These are phyloP conservation scores for Deinandra increscens DNA, from an alignment of 129 eudicot species.

Conservation along the genomic window DNA sequence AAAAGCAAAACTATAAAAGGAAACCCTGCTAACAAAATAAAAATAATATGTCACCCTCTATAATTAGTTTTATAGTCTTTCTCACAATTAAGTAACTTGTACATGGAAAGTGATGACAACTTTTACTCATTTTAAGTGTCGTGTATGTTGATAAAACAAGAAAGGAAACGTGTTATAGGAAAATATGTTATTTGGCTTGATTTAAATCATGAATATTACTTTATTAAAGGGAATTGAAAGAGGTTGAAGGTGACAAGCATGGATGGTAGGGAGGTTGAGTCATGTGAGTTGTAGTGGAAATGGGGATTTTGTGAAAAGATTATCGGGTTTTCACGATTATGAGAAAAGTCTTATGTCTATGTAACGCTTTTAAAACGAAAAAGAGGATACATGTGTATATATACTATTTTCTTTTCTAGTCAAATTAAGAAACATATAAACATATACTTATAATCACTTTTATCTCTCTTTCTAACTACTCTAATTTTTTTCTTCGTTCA, in stretches of 20 bases:
- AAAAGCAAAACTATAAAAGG: neutral
- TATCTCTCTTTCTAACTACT: too few species aligned
- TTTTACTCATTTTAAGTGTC: neutral
- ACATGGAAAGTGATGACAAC: neutral
- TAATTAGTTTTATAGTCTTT: too few species aligned
- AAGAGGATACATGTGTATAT: too few species aligned
- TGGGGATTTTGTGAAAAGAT: neutral
- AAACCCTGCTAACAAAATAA: too few species aligned
- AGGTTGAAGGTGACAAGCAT: conserved; percentile 21
- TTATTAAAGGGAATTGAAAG: neutral
- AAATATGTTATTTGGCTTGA: neutral
- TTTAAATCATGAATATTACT: conserved; percentile 2
- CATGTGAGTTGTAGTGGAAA: conserved; percentile 21
- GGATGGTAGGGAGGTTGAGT: conserved; percentile 28
- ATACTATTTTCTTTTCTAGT: too few species aligned
- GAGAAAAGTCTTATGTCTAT: neutral
- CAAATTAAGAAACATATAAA: too few species aligned
- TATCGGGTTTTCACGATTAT: neutral
- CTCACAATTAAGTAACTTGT: neutral
- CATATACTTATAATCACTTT: too few species aligned
- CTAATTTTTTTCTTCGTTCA: too few species aligned
- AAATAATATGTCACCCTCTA: neutral
- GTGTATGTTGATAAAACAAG: neutral
- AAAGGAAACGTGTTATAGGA: neutral
- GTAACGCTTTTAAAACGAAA: too few species aligned